phyloP scores from a whole-genome alignment of 2,329 filamentous ascomycete species.

The Ciborinia camelliae region DNA sequence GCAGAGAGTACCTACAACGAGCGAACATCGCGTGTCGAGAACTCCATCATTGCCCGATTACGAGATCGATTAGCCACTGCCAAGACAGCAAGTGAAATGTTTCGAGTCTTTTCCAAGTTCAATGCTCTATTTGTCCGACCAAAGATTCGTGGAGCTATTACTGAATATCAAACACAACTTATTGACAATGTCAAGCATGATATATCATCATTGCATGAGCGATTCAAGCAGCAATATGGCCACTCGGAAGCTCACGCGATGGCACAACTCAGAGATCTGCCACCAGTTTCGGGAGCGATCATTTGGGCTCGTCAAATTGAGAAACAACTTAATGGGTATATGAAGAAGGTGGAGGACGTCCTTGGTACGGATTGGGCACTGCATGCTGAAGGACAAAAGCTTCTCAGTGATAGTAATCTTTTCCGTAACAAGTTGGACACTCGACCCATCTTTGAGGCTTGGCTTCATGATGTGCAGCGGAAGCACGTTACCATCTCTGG shows the following conservation, averaged over 20 bases:
- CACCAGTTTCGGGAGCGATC: slow-evolving; percentile 93
- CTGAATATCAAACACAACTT: slow-evolving; percentile 95
- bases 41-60: slow-evolving; percentile 94
- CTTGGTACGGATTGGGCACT: slow-evolving; percentile 92
- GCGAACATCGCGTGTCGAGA: slow-evolving; percentile 93
- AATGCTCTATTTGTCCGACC: slow-evolving; percentile 97
- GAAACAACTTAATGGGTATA: slow-evolving; percentile 89
- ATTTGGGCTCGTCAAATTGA: slow-evolving; percentile 98
- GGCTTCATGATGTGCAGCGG: slow-evolving; percentile 84
- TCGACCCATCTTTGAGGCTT: slow-evolving; percentile 88
- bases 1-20: slow-evolving; percentile 97
- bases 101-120: slow-evolving; percentile 99
- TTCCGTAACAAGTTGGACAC: slow-evolving; percentile 97
- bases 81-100: slow-evolving; percentile 99
- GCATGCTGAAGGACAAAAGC: slow-evolving; percentile 90
- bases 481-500: slow-evolving; percentile 90
- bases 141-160: slow-evolving; percentile 98
- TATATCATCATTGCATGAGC: slow-evolving; percentile 87
- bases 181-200: slow-evolving; percentile 98
- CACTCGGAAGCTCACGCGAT: slow-evolving; percentile 97
- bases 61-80: slow-evolving; percentile 91
- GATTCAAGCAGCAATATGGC: slow-evolving; percentile 98
- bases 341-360: slow-evolving; percentile 99
- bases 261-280: slow-evolving; percentile 93
- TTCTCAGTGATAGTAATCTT: slow-evolving; percentile 84